Base-by-base conservation (phyloP, 169 alveolate genomes). In the Miamiensis avidus region DNA sequence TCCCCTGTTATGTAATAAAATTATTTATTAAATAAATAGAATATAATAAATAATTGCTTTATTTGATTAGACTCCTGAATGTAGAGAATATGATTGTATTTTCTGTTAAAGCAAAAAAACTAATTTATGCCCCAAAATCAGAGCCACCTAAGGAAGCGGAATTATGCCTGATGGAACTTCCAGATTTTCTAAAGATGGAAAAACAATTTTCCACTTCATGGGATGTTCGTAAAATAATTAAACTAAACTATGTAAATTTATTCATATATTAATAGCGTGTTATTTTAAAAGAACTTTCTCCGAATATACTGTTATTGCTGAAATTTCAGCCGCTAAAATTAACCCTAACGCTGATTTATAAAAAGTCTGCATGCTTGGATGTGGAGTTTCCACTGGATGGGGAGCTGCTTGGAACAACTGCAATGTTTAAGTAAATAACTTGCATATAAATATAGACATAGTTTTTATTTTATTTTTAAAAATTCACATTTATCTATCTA, bases 381-480 rank as follows among this genome's bases (percentile, higher is more conserved):
- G 98, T 88, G 98, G 98, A 32, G 93, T 96, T 78, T 88, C 97
- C 31, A 95, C 98, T 25, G 98, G 98, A 72, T 91, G 94, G 91
- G 98, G 98, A 34, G 98, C 98, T 29, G 97, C 91, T 75, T 85
- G 93, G 93, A 95, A 93, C 82, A 95, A 97, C 20, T 92, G 92
- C 76, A 91, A 93, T 74, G 96, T 94, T n/a, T 88, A 90, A 76
- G 69, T 49, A 49, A 49, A 49, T 11, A 49, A 4, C 4, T n/a
- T n/a, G n/a, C n/a, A n/a, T n/a, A n/a, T n/a, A n/a, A n/a, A n/a
- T n/a, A n/a, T n/a, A n/a, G n/a, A n/a, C n/a, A n/a, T n/a, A n/a
- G n/a, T n/a, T n/a, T n/a, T n/a, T n/a, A n/a, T n/a, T n/a, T n/a
- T n/a, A n/a, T n/a, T n/a, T n/a, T n/a, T n/a, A n/a, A n/a, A n/a